Base-by-base conservation (phyloP, 768 basidiomycete genomes). In the Chiua virens region DNA sequence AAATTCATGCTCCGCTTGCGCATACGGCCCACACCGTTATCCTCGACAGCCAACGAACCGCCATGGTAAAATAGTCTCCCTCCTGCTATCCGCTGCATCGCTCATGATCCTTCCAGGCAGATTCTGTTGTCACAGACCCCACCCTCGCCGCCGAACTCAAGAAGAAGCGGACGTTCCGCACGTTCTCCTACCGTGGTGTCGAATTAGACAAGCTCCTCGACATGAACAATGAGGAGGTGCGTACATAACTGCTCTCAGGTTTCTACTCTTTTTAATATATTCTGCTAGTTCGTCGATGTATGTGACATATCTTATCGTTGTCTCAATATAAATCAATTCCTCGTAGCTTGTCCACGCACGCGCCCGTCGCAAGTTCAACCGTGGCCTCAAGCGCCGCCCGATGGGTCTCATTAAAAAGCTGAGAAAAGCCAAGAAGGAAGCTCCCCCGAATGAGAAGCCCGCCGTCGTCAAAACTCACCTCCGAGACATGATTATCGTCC, bases 321-420 rank as follows among this genome's bases (percentile, higher is more conserved):
- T 62, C 56, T 54, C 42, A 3, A 11, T 9, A 5, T 18, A n/a
- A 21, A 37, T 45, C 39, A 35, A 3, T 15, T 22, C n/a, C 22
- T 14, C 22, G 20, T 58, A 96, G 90, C 85, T 99, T 72, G 97
- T 99, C 63, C 96, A 98, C 72, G 92, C 96, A 62, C 95, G 97
- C 72, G 97, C 96, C 47, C 92, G 97, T 67, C 84, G 97, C 70
- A 92, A 96, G 73, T 99, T 99, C 88, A 89, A 93, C 75, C 91
- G 97, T 63, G 97, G 97, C 65, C 87, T 99, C 66, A 98, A 98
- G 81, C 91, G 95, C 76, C 87, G 88, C 72, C 95, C 97, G 38
- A 89, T 99, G 88, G 93, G 93, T 59, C 85, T 99, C 61, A 98
- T 99, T 72, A 98, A 98, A 83, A 99, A 99, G 77, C 82, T 99